Evolutionary conservation across 225 moss, liverwort and hornwort species (phyloP).

Genomic region (Climacium dendroides): DNA sequence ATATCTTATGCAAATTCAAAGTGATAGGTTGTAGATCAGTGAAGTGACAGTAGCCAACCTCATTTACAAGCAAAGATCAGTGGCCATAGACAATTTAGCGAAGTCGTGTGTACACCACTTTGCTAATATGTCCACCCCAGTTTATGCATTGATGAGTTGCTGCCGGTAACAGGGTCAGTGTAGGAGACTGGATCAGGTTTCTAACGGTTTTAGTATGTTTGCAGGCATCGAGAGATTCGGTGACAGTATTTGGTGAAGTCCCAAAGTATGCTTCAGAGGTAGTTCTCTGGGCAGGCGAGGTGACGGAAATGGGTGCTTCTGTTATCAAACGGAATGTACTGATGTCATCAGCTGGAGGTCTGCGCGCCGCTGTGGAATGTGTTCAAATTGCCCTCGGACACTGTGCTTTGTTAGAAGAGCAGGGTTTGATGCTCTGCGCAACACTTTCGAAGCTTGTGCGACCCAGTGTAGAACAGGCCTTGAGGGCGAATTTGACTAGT

Average conservation of each 20-base stretch:
- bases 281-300: conserved; percentile 22
- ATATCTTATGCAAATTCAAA: not conserved
- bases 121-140: not conserved
- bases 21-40: not conserved
- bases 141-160: not conserved
- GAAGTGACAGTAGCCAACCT: not conserved
- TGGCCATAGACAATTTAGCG: not conserved
- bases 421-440: conserved; percentile 38
- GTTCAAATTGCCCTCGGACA: conserved; percentile 45
- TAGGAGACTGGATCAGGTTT: not conserved
- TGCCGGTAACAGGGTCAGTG: not conserved
- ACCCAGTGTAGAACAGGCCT: conserved; percentile 76
- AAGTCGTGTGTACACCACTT: not conserved
- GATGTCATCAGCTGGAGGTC: conserved; percentile 24
- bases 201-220: not conserved
- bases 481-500: conserved; percentile 55
- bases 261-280: conserved; percentile 28
- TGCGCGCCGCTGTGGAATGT: conserved; percentile 42
- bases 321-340: conserved; percentile 28
- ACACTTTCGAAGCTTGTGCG: conserved; percentile 65
- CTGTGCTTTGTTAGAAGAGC: conserved; percentile 34
- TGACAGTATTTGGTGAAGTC: conserved; percentile 37
- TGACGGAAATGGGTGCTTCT: conserved; percentile 29
- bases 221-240: conserved; percentile 47
- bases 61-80: not conserved